Percentiles rank a stretch among this genome's conserved stretches.
Evolutionary conservation across 495 filamentous ascomycete species (phyloP).

Genomic region (Penicillium paxilli): DNA sequence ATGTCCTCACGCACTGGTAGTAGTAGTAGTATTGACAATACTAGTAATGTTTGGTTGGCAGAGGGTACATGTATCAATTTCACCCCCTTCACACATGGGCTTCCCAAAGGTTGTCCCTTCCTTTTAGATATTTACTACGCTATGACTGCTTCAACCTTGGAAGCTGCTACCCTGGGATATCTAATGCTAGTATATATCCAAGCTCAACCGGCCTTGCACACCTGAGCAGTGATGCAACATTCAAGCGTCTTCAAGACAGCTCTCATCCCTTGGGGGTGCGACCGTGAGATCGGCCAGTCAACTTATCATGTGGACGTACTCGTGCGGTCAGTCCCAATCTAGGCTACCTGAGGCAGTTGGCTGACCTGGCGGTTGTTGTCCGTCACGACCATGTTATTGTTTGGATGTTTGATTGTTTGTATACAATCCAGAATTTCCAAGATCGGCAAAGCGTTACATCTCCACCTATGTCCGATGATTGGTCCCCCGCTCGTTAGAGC

Average conservation of each 20-base stretch:
- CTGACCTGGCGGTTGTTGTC: not conserved
- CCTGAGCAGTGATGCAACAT: not conserved
- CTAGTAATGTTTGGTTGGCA: not conserved
- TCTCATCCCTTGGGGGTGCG: not conserved
- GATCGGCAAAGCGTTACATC: not conserved
- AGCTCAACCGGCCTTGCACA: too few species aligned
- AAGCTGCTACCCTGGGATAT: too few species aligned
- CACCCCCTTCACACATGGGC: not conserved
- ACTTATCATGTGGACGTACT: too few species aligned
- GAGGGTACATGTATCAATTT: not conserved
- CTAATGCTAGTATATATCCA: too few species aligned
- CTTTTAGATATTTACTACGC: not conserved
- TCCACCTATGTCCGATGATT: not conserved
- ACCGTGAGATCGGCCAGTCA: constrained; percentile 7
- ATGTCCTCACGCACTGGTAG: too few species aligned
- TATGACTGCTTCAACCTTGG: not conserved
- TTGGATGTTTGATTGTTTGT: not conserved
- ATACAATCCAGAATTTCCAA: not conserved
- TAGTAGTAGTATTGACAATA: too few species aligned
- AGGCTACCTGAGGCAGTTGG: not conserved
- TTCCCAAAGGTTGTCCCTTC: not conserved
- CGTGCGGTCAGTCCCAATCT: not conserved
- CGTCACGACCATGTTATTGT: not conserved
- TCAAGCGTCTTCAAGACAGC: constrained; percentile 1
- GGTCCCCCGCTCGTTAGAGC: not conserved